Conservation (phyloP, 208 protist species). For the Trypanosoma rangeli region DNA sequence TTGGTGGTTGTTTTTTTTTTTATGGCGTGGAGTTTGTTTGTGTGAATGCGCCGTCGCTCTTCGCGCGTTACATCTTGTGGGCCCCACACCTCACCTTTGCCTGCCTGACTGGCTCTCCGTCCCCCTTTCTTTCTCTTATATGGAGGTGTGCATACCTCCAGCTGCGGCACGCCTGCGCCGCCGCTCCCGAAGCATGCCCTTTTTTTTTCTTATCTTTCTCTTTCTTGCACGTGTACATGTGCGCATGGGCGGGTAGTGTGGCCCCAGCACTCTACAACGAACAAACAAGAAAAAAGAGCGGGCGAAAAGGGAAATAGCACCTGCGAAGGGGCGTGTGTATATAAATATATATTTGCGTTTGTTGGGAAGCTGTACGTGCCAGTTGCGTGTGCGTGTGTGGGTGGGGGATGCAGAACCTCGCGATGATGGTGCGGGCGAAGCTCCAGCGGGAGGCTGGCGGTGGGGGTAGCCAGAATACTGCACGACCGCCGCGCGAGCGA, state of each 20-base stretch:
- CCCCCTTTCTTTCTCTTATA: not conserved
- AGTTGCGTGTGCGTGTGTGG: too few species aligned
- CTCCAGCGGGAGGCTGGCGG: slow-evolving; percentile 33
- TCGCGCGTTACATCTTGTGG: not conserved
- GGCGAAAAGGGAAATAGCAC: not conserved
- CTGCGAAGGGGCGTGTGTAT: too few species aligned
- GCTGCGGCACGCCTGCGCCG: not conserved
- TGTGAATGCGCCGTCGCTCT: not conserved
- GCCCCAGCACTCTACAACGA: not conserved
- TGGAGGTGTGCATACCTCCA: not conserved
- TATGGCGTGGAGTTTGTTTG: not conserved
- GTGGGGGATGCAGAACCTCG: slow-evolving; percentile 32
- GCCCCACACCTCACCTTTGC: too few species aligned
- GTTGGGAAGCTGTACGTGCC: too few species aligned
- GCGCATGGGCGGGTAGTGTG: not conserved
- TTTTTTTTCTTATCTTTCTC: not conserved
- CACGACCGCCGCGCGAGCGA: not conserved
- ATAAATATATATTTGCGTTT: too few species aligned
- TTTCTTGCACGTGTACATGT: not conserved
- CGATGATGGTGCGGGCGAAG: slow-evolving; percentile 36
- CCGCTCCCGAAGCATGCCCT: not conserved
- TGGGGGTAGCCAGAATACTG: not conserved
- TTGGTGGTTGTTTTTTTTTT: slow-evolving; percentile 25
- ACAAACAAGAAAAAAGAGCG: not conserved
- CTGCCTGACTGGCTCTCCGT: not conserved